A percentile compares a stretch with the other conserved stretches of the same genome.
These are phyloP conservation scores for Gentiana straminea DNA, from an alignment of 257 asterid species.

Conservation along the genomic window DNA sequence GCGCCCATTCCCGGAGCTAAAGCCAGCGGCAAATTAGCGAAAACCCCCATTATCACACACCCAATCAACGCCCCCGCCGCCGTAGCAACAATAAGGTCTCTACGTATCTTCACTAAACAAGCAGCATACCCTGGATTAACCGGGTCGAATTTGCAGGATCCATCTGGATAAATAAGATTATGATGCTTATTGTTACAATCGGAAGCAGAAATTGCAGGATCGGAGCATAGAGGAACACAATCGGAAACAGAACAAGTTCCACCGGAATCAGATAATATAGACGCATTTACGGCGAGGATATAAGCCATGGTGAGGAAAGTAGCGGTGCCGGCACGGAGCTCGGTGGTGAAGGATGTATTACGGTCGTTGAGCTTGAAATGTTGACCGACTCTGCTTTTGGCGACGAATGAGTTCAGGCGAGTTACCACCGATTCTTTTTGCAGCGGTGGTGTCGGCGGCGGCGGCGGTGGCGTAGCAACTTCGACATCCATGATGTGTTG, in stretches of 20 bases:
- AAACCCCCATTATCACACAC: conserved; percentile 71
- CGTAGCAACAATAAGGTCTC: conserved; percentile 79
- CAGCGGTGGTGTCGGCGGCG: conserved; percentile 15
- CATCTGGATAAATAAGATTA: conserved; percentile 43
- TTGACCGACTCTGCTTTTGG: conserved; percentile 39
- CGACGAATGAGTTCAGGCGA: conserved; percentile 54
- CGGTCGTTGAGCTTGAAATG: conserved; percentile 70
- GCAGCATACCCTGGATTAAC: conserved; percentile 87
- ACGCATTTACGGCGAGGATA: conserved; percentile 95
- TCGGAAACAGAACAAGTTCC: conserved; percentile 90
- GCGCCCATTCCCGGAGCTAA: conserved; percentile 95
- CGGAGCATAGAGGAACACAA: conserved; percentile 69
- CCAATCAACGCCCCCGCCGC: conserved; percentile 74
- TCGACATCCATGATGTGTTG: conserved; percentile 40
- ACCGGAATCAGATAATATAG: conserved; percentile 83
- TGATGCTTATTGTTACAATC: conserved; percentile 28
- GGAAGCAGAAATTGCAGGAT: conserved; percentile 30
- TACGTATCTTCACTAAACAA: conserved; percentile 53
- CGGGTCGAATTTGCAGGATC: conserved; percentile 68
- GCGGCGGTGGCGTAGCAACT: conserved; percentile 14
- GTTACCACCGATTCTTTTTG: conserved; percentile 12
- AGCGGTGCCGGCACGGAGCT: conserved; percentile 97
- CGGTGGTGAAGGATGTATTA: conserved; percentile 79
- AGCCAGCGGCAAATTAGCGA: conserved; percentile 71
- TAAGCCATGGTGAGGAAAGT: conserved; percentile 98